Base-by-base conservation (phyloP, 1,284 basidiomycete genomes). In the Sporisorium graminicola region DNA sequence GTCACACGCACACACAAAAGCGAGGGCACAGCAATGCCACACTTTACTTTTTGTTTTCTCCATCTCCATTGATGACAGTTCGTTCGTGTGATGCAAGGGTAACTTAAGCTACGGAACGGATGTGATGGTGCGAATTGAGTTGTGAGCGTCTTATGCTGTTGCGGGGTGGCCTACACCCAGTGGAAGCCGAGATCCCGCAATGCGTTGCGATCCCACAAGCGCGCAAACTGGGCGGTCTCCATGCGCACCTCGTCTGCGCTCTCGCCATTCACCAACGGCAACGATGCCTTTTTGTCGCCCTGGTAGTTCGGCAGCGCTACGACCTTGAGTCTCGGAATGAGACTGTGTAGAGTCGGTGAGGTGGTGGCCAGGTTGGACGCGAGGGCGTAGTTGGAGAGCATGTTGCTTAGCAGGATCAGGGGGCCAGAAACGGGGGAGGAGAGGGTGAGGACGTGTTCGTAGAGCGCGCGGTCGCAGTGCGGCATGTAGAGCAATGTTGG, bases 401-500 rank as follows among this genome's bases (percentile, higher is more conserved):
- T 26, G 66, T 77, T 77, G 31, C 44, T 9, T n/a, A 77, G 57
- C 7, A 77, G 37, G 0, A 63, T 37, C 7, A 51, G 9, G 16
- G 24, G 16, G 47, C 18, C 12, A 43, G 27, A 3, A 29, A 46
- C 1, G 24, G 54, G 35, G 26, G 50, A 40, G 52, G 58, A 60
- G 51, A 50, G 56, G 18, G 60, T 35, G 10, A 73, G 57, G 1
- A 72, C 12, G 12, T 20, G 0, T 59, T 77, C 65, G 74, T 77
- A 77, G 3, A 77, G 57, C 2, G 52, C 33, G 18, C 62, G 24
- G 14, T 68, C 69, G 63, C 74, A 77, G 35, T 77, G 74, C 2
- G 74, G 74, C 74, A 77, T 77, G 46, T 73, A 77, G 1, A 73
- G 65, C 1, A 77, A 46, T 0, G 69, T 66, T 0, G 58, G 52